Evolutionary conservation across 371 early-diverging fungal species (phyloP), one percentile per base, ranked within the genome.

Genomic region (Haplosporangium sp.): DNA sequence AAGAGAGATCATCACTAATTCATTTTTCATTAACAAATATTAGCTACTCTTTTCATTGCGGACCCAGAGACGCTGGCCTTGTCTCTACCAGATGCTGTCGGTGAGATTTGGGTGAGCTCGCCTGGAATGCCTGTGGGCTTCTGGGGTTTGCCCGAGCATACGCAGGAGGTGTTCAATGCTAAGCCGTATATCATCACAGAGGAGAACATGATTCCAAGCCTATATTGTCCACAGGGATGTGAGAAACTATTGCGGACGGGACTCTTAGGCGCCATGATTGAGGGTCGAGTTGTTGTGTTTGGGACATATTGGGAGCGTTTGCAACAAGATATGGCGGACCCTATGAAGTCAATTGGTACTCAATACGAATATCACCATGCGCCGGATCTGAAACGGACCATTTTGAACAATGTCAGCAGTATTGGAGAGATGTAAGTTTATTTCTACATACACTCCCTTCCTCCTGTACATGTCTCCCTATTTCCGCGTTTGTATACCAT

Each of bases 61-160:
- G 92, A 96, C 65, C 94, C 95, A 10, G 91, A 93, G 53, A 92
- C 92, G 20, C 75, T 85, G 12, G 84, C 90, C 0, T 75, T 96
- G 2, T 94, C 93, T 36, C 84, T 90, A 6, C 85, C 92, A 0
- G 89, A 92, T 69, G 81, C 83, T 0, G 85, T 95, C 40, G 96
- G 96, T 20, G 96, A 96, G 74, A 84, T 96, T 9, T 95, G 95
- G 94, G 83, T 94, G 8, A 89, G 90, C 69, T 88, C 91, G 0
- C 90, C 91, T 20, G 86, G 87, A 13, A 66, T 94, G 45, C 90
- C 92, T 3, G 90, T 87, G 18, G 91, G 92, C 0, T 95, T 95
- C 74, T 94, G 93, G 94, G 90, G 84, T 6, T 81, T 95, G 51
- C 91, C 93, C 2, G 87, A 86, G 57, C 86, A 92, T 21, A 91